These are phyloP conservation scores for Bidens hawaiensis DNA, from an alignment of 140 eudicot genomes.

Conservation along the genomic window DNA sequence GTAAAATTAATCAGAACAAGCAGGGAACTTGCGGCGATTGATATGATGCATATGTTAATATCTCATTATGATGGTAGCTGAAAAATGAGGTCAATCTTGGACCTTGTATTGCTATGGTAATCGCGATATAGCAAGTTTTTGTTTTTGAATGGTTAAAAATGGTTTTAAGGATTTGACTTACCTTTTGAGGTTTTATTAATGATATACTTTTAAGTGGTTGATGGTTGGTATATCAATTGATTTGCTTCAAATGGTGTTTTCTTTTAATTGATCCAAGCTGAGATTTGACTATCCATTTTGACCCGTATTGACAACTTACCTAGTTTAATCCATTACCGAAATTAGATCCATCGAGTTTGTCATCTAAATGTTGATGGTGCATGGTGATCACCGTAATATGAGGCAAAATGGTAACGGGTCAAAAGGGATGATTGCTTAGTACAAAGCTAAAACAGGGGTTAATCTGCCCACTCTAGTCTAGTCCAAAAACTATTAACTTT, in stretches of 20 bases:
- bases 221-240: background rate
- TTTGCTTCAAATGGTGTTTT: constrained; percentile 2
- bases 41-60: constrained; percentile 24
- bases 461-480: no score
- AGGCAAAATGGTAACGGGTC: no score
- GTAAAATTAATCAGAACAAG: constrained; percentile 29
- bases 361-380: no score
- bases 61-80: background rate
- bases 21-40: constrained; percentile 8
- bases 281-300: no score
- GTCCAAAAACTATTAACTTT: no score
- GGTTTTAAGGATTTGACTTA: background rate
- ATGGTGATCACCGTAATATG: no score
- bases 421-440: no score
- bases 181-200: constrained; percentile 3
- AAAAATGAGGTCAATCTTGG: constrained; percentile 3
- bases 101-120: constrained; percentile 14
- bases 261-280: background rate
- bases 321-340: no score
- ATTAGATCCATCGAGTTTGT: no score
- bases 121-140: constrained; percentile 6
- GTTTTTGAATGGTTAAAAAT: background rate
- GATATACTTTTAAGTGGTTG: constrained; percentile 14
- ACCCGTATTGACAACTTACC: no score
- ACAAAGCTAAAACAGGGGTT: no score